Conservation (phyloP, 148 eudicot species). For the Vaccinium corymbosum region DNA sequence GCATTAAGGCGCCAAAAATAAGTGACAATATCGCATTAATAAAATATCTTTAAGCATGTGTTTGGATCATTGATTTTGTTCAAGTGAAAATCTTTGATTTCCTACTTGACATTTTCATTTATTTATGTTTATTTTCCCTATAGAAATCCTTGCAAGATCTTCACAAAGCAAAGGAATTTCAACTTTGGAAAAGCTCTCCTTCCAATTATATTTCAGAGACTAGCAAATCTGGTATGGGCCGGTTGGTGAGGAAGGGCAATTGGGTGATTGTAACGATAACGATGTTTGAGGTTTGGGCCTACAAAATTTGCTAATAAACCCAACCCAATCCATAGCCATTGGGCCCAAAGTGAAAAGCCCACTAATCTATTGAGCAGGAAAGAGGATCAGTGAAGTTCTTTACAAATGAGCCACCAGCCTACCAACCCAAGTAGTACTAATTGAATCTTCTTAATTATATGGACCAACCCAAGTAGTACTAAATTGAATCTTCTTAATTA, state of each 20-base stretch:
- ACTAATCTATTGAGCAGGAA: background rate
- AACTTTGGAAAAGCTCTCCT: background rate
- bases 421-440: background rate
- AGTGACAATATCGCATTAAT: background rate
- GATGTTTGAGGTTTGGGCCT: too few species aligned
- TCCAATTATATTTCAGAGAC: background rate
- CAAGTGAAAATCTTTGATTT: background rate
- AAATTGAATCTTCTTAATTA: too few species aligned
- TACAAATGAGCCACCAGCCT: background rate
- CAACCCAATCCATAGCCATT: background rate
- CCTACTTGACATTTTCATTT: background rate
- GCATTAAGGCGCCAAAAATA: too few species aligned
- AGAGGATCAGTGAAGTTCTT: background rate
- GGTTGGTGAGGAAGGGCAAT: background rate
- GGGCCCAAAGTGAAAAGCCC: background rate
- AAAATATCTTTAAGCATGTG: background rate
- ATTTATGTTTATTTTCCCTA: too few species aligned
- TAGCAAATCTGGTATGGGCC: background rate
- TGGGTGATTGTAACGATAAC: too few species aligned
- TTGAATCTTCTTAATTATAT: background rate
- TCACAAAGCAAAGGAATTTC: background rate
- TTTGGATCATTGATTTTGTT: background rate
- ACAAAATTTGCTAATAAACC: background rate
- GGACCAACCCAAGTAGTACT: background rate
- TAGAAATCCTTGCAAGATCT: background rate